Percentiles rank a stretch among this genome's conserved stretches.
These are phyloP conservation scores for Colletotrichum noveboracense DNA, from an alignment of 2,329 filamentous ascomycete genomes.

Conservation along the genomic window DNA sequence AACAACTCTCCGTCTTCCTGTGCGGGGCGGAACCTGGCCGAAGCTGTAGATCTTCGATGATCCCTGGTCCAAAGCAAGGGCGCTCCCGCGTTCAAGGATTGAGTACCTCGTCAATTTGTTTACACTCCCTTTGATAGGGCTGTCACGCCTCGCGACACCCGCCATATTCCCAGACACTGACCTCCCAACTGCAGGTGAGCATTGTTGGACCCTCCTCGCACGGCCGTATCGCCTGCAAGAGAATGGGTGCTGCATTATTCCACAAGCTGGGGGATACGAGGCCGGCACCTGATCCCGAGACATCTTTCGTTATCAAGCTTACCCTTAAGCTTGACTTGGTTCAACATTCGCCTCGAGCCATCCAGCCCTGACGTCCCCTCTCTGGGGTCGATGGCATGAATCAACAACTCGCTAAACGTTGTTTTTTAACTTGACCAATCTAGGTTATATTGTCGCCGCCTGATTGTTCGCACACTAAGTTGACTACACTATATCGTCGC, in stretches of 20 bases:
- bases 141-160: background rate
- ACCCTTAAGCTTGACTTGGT: background rate
- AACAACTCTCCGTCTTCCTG: background rate
- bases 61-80: background rate
- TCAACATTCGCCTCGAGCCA: background rate
- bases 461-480: background rate
- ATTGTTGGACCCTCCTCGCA: background rate
- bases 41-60: background rate
- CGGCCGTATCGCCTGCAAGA: background rate
- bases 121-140: background rate
- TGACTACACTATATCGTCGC: background rate
- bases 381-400: background rate
- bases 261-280: background rate
- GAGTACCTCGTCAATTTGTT: background rate
- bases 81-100: background rate
- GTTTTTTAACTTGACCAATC: background rate
- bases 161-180: background rate
- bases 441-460: background rate
- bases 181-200: constrained; percentile 16
- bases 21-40: background rate
- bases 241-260: background rate
- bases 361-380: background rate
- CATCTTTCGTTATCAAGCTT: background rate
- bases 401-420: background rate
- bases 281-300: background rate